phyloP scores from a whole-genome alignment of 768 basidiomycete genomes.

The Mycena sanguinolenta region DNA sequence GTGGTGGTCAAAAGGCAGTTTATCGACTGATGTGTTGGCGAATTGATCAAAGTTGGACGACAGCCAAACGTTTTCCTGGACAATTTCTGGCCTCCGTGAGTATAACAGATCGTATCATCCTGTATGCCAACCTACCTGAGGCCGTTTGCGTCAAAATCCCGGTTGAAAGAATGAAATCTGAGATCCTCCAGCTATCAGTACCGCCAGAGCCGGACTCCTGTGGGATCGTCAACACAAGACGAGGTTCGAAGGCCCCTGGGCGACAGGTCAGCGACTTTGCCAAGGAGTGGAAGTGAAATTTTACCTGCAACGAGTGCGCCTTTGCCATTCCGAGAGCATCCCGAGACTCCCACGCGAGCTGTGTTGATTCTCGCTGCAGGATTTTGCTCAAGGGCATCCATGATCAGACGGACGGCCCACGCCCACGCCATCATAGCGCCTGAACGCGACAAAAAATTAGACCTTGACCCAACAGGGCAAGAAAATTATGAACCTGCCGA shows the following conservation, averaged over 20 bases:
- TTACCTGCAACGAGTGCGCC: slow-evolving; percentile 68
- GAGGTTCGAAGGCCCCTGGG: slow-evolving; percentile 63
- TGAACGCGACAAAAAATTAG: not conserved
- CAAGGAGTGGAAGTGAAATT: too few species aligned
- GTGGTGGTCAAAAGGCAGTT: slow-evolving; percentile 73
- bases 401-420: slow-evolving; percentile 71
- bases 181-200: slow-evolving; percentile 71
- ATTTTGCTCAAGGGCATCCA: slow-evolving; percentile 69
- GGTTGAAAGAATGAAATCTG: slow-evolving; percentile 55
- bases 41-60: slow-evolving; percentile 62
- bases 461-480: not conserved
- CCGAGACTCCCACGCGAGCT: slow-evolving; percentile 65
- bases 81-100: slow-evolving; percentile 68
- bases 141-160: slow-evolving; percentile 29
- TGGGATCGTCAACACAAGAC: slow-evolving; percentile 70
- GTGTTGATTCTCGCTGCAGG: slow-evolving; percentile 62
- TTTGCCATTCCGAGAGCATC: slow-evolving; percentile 74
- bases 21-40: slow-evolving; percentile 56
- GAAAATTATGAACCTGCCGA: slow-evolving; percentile 48
- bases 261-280: not conserved
- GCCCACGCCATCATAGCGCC: slow-evolving; percentile 73
- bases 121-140: not conserved
- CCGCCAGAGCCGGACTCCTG: slow-evolving; percentile 75
- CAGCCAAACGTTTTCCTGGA: slow-evolving; percentile 75
- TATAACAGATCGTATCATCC: not conserved